Percentiles rank a stretch among this genome's conserved stretches.
These are phyloP conservation scores for Xylariaceae sp. DNA, from an alignment of 2,329 filamentous ascomycete genomes.

Conservation along the genomic window DNA sequence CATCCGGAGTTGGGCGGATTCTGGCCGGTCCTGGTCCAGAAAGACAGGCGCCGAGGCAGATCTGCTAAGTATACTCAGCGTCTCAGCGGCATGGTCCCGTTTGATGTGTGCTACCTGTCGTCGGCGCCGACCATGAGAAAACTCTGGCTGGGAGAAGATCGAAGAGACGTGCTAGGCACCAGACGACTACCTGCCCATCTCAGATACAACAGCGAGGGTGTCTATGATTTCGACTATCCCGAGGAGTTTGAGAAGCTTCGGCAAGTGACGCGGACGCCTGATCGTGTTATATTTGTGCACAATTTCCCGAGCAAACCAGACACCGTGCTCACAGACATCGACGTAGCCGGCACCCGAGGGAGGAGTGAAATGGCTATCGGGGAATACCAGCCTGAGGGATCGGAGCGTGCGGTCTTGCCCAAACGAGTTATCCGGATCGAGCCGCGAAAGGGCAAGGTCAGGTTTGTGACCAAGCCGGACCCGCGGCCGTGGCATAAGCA, in stretches of 20 bases:
- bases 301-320: conserved; percentile 3
- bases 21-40: conserved; percentile 27
- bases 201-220: conserved; percentile 22
- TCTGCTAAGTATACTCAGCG: conserved; percentile 23
- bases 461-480: background rate
- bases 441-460: conserved; percentile 20
- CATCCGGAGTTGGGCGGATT: conserved; percentile 24
- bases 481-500: conserved; percentile 10
- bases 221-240: conserved; percentile 22
- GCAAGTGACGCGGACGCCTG: conserved; percentile 22
- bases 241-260: conserved; percentile 18
- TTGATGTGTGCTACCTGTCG: conserved; percentile 38
- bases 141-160: conserved; percentile 39
- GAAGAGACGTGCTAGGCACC: conserved; percentile 39
- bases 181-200: conserved; percentile 36
- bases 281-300: conserved; percentile 28
- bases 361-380: conserved; percentile 23
- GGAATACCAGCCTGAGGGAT: background rate
- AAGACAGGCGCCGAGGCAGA: background rate
- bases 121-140: conserved; percentile 34
- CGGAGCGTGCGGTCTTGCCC: background rate
- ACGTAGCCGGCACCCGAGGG: conserved; percentile 17
- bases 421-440: conserved; percentile 16
- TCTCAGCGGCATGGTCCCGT: conserved; percentile 40
- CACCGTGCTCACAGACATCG: conserved; percentile 20